Evolutionary conservation across 2,329 filamentous ascomycete genomes (phyloP), one percentile per base, ranked within the genome.

Genomic region (Metarhizium robertsii): DNA sequence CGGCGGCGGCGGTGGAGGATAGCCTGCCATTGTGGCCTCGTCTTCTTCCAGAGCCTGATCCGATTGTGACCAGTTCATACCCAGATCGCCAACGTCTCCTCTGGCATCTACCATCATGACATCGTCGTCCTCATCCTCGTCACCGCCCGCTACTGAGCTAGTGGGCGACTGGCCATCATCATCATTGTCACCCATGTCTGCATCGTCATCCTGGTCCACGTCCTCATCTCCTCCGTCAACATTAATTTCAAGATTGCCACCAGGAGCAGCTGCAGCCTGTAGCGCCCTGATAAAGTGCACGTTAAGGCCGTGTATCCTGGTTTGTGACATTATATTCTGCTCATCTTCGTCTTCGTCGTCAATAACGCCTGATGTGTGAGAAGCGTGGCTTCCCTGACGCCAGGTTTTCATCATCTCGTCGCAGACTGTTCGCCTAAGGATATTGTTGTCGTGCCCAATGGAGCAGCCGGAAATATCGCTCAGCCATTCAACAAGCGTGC

Each of bases 401-500:
- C 94, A 99, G 1, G 88, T 82, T 61, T 86, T 87, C 58, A 99
- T 82, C 64, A 97, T 80, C 69, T 99, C 90, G 68, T 97, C 90
- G 65, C 94, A 99, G 43, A 99, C 83, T 6, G 87, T 84, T 53
- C 84, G 85, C 42, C 91, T 83, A 47, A 99, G 75, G 18, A 97
- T 84, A 57, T 88, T 79, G 59, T 85, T 82, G 65, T 99, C 90
- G 36, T 83, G 77, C 1, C 90, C 90, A 50, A 96, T 88, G 53
- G 84, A 87, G 70, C 92, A 96, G 34, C 91, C 91, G 7, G 91
- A 83, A 64, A 99, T 95, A 69, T 99, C 95, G 53, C 86, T 81
- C 20, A 99, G 79, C 95, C 95, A 99, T 64, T 96, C 92, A 54
- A 99, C 87, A 58, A 99, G 92, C 16, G 91, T 90, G n/a, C 89